Percentiles rank a stretch among this genome's conserved stretches.
Evolutionary conservation across 352 stramenopile genomes (phyloP).

Genomic region (Phytophthora melonis): DNA sequence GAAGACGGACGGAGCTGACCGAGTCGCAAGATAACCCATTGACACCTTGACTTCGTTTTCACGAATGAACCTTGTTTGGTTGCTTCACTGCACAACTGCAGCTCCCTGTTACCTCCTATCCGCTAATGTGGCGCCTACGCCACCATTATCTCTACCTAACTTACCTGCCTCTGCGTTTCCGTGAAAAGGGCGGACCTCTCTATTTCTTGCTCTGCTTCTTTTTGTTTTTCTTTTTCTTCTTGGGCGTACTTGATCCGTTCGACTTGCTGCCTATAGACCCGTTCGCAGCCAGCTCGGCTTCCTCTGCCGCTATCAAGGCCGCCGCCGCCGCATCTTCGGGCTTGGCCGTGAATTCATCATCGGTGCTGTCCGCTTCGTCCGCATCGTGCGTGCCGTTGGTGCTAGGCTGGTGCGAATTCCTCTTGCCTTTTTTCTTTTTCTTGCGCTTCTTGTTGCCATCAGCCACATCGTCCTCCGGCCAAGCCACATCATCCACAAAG

Average conservation of each 20-base stretch:
- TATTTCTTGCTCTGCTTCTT: slow-evolving; percentile 61
- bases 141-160: slow-evolving; percentile 36
- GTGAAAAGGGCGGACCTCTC: slow-evolving; percentile 36
- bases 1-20: not conserved
- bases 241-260: slow-evolving; percentile 48
- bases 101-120: slow-evolving; percentile 20
- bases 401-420: slow-evolving; percentile 38
- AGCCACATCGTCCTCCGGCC: slow-evolving; percentile 67
- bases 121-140: slow-evolving; percentile 12
- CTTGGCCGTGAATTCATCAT: slow-evolving; percentile 37
- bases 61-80: slow-evolving; percentile 14
- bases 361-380: slow-evolving; percentile 31
- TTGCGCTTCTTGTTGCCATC: slow-evolving; percentile 79
- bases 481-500: slow-evolving; percentile 88
- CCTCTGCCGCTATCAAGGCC: slow-evolving; percentile 39
- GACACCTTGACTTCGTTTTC: not conserved
- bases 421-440: slow-evolving; percentile 76
- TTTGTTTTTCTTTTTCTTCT: slow-evolving; percentile 63
- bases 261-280: slow-evolving; percentile 28
- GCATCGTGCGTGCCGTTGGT: slow-evolving; percentile 18
- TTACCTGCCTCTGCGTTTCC: slow-evolving; percentile 30
- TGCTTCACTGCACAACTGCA: slow-evolving; percentile 17
- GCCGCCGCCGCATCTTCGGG: slow-evolving; percentile 39
- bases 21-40: not conserved
- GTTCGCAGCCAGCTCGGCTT: slow-evolving; percentile 38